Percentiles rank a stretch among this genome's conserved stretches.
Conservation (phyloP, 331 rosid genomes). For the Malus hybrid region DNA sequence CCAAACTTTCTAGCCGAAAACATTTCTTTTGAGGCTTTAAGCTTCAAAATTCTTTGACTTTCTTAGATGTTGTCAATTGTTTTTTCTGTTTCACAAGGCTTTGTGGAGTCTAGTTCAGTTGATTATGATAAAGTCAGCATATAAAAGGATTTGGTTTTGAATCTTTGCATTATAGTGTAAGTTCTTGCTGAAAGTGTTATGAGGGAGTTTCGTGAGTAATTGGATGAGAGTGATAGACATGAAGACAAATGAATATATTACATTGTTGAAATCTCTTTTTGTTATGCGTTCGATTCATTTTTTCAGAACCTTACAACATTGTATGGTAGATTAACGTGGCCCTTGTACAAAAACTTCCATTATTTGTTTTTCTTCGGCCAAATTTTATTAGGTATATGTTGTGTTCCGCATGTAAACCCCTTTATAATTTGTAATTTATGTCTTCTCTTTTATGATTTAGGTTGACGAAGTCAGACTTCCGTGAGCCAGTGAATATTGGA, state of each 20-base stretch:
- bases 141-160: neutral
- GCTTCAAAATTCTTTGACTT: neutral
- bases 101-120: neutral
- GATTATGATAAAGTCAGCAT: neutral
- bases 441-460: slow-evolving; percentile 14
- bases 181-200: neutral
- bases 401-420: too few species aligned
- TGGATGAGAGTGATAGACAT: too few species aligned
- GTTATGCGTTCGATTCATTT: too few species aligned
- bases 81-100: neutral
- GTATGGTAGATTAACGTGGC: too few species aligned
- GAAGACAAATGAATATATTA: too few species aligned
- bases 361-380: too few species aligned
- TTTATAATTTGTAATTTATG: too few species aligned
- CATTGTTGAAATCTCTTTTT: too few species aligned
- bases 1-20: neutral
- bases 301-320: too few species aligned
- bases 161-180: neutral
- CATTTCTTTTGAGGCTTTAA: neutral
- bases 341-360: too few species aligned
- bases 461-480: slow-evolving; percentile 93
- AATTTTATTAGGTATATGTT: too few species aligned
- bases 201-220: too few species aligned
- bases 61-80: neutral
- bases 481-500: slow-evolving; percentile 95